These are phyloP conservation scores for Ichthyophthirius multifiliis DNA, from an alignment of 169 alveolate genomes.

Conservation along the genomic window DNA sequence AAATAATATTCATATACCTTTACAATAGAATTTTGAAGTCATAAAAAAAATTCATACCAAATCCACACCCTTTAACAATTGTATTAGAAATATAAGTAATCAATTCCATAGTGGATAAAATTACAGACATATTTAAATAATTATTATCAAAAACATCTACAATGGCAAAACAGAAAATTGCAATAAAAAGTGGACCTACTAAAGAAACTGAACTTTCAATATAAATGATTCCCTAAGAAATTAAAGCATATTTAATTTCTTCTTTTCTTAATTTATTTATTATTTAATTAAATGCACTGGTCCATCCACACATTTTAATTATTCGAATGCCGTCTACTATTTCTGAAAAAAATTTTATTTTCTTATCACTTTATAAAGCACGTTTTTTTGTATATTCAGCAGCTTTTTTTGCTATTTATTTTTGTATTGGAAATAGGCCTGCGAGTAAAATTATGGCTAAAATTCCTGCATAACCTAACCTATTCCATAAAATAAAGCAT, in stretches of 20 bases:
- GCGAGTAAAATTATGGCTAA: background rate
- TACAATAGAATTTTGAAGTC: constrained; percentile 29
- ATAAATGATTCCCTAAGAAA: background rate
- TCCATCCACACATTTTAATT: constrained; percentile 42
- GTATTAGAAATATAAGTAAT: background rate
- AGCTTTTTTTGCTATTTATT: background rate
- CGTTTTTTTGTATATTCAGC: background rate
- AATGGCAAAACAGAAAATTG: background rate
- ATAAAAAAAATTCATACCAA: constrained; percentile 1
- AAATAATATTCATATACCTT: constrained; percentile 39
- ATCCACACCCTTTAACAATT: background rate
- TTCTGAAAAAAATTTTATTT: constrained; percentile 10
- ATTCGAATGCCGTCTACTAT: constrained; percentile 26
- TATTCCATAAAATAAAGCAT: background rate
- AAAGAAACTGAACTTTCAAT: background rate
- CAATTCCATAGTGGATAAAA: background rate
- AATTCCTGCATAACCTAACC: background rate
- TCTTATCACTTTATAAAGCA: constrained; percentile 8
- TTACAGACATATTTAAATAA: background rate
- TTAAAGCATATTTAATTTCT: background rate
- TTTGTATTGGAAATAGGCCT: background rate
- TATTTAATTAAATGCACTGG: background rate
- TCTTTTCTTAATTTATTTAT: background rate
- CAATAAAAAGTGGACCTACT: background rate
- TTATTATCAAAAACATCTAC: background rate